phyloP scores from a whole-genome alignment of 164 flowering plant species.

The Hamamelis virginiana region DNA sequence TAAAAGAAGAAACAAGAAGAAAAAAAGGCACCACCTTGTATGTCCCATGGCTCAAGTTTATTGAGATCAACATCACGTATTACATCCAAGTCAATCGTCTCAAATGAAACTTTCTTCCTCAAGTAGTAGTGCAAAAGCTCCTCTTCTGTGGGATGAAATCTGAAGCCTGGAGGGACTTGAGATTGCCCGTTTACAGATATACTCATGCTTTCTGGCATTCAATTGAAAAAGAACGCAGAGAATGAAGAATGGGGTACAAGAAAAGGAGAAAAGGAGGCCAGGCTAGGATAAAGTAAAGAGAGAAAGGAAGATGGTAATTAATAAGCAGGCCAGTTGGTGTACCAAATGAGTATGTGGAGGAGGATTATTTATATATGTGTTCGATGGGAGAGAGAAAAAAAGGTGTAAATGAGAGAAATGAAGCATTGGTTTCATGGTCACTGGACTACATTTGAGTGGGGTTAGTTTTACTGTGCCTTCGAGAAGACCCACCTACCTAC shows the following conservation, averaged over 20 bases:
- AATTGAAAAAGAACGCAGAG: neutral
- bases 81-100: slow-evolving; percentile 87
- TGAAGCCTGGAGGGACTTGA: slow-evolving; percentile 90
- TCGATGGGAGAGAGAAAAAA: slow-evolving; percentile 21
- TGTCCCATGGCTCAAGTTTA: slow-evolving; percentile 96
- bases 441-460: slow-evolving; percentile 31
- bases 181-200: slow-evolving; percentile 73
- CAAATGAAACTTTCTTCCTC: slow-evolving; percentile 71
- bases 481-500: slow-evolving; percentile 33
- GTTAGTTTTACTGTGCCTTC: slow-evolving; percentile 11
- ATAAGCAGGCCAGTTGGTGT: slow-evolving; percentile 3
- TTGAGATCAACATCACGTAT: slow-evolving; percentile 94
- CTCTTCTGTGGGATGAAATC: slow-evolving; percentile 94
- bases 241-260: neutral
- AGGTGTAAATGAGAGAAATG: slow-evolving; percentile 28
- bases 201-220: slow-evolving; percentile 52
- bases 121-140: slow-evolving; percentile 89
- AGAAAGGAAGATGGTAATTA: slow-evolving; percentile 21
- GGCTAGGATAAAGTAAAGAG: slow-evolving; percentile 2
- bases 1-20: neutral
- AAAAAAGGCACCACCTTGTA: slow-evolving; percentile 51
- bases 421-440: slow-evolving; percentile 19
- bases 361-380: slow-evolving; percentile 27
- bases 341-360: too few species aligned
- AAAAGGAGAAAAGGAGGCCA: neutral